These are phyloP conservation scores for Eucalyptus curtisii DNA, from an alignment of 345 rosid species.

Conservation along the genomic window DNA sequence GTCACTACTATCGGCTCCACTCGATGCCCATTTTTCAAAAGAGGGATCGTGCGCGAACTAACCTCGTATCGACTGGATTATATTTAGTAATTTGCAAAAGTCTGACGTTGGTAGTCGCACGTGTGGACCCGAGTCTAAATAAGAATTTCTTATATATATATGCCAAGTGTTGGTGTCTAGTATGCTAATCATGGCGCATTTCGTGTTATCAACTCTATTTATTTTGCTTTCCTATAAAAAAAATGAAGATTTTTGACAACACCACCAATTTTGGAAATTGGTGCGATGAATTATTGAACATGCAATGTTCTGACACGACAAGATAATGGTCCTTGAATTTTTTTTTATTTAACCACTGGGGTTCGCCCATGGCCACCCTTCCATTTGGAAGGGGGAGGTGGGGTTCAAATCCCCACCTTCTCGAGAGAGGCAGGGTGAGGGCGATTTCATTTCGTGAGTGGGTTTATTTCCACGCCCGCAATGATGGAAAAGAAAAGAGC, in stretches of 20 bases:
- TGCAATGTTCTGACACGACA: background rate
- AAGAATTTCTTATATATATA: background rate
- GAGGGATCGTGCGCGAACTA: background rate
- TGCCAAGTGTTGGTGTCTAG: background rate
- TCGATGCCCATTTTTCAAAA: background rate
- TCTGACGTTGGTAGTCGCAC: background rate
- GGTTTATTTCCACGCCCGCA: too few species aligned
- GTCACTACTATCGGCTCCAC: background rate
- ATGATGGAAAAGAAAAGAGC: too few species aligned
- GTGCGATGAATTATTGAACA: accelerated
- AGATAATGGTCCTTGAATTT: background rate
- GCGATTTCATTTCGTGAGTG: too few species aligned
- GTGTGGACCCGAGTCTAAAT: background rate
- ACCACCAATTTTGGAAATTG: accelerated
- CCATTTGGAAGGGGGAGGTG: too few species aligned
- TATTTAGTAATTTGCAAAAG: background rate
- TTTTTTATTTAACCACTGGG: too few species aligned
- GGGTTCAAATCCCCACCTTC: too few species aligned
- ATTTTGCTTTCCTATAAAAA: background rate
- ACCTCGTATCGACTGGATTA: background rate
- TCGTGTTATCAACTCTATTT: background rate
- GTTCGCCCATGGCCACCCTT: too few species aligned
- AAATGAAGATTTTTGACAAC: background rate
- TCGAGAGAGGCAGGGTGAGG: too few species aligned
- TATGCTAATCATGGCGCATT: background rate